A percentile compares a stretch with the other conserved stretches of the same genome.
These are phyloP conservation scores for Pestalotiopsis sp. DNA, from an alignment of 2,329 filamentous ascomycete genomes.

Conservation along the genomic window DNA sequence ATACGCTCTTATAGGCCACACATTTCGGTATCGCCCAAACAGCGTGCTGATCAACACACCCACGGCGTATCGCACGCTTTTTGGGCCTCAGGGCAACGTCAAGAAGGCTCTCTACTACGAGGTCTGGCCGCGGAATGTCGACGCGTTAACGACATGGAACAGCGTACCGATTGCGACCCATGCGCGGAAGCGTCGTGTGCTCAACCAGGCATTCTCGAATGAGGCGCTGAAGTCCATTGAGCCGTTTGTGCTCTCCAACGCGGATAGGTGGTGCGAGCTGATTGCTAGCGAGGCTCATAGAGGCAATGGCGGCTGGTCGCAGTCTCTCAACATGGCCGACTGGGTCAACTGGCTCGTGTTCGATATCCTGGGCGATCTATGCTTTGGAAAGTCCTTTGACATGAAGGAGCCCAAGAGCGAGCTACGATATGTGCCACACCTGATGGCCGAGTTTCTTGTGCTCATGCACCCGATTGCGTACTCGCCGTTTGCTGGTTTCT, in stretches of 20 bases:
- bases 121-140: constrained; percentile 13
- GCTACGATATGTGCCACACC: neutral
- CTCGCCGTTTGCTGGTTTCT: constrained; percentile 6
- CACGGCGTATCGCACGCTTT: constrained; percentile 7
- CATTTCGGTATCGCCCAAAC: constrained; percentile 1
- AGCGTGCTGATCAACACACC: constrained; percentile 3
- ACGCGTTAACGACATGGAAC: constrained; percentile 14
- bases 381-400: constrained; percentile 10
- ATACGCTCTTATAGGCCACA: neutral
- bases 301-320: neutral
- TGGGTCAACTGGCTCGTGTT: constrained; percentile 11
- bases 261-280: constrained; percentile 2
- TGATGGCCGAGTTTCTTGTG: constrained; percentile 5
- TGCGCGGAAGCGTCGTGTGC: constrained; percentile 8
- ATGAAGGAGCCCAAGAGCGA: constrained; percentile 11
- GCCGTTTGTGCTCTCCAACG: constrained; percentile 5
- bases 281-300: neutral
- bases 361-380: constrained; percentile 12
- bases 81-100: constrained; percentile 17
- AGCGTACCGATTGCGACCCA: constrained; percentile 6
- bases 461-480: constrained; percentile 8
- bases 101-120: constrained; percentile 16
- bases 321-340: constrained; percentile 11
- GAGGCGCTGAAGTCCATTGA: constrained; percentile 1
- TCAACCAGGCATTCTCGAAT: constrained; percentile 9